phyloP scores from a whole-genome alignment of 1,284 basidiomycete genomes.

The Marasmius sp. region DNA sequence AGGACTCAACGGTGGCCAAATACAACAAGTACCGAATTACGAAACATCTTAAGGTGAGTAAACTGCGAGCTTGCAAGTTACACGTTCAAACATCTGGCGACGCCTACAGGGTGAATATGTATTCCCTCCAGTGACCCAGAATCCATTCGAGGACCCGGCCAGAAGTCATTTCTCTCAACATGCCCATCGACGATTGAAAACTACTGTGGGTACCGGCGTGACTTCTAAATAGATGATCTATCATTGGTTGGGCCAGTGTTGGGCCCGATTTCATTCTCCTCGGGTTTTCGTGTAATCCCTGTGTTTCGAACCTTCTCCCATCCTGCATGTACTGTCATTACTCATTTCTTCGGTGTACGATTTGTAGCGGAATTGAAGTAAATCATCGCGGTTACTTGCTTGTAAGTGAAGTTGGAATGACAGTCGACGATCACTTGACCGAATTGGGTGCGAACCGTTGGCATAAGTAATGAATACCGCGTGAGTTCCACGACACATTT shows the following conservation, averaged over 20 bases:
- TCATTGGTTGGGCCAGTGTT: neutral
- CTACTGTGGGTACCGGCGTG: slow-evolving; percentile 10
- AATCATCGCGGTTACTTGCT: too few relatives aligned
- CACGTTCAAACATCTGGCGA: neutral
- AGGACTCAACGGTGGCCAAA: slow-evolving; percentile 26
- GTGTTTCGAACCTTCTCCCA: too few relatives aligned
- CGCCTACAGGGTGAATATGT: slow-evolving; percentile 33
- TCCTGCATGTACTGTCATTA: neutral
- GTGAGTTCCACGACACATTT: too few relatives aligned
- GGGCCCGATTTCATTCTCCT: neutral
- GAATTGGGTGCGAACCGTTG: too few relatives aligned
- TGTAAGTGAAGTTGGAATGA: too few relatives aligned
- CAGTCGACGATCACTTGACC: too few relatives aligned
- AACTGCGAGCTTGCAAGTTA: too few relatives aligned
- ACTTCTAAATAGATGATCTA: neutral
- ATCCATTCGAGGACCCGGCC: neutral
- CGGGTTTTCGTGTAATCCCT: neutral
- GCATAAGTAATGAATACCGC: too few relatives aligned
- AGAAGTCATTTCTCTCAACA: slow-evolving; percentile 4
- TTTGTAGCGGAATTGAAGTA: neutral
- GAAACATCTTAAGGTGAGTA: slow-evolving; percentile 24
- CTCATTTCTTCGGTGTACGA: neutral
- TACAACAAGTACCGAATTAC: slow-evolving; percentile 33
- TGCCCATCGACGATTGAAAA: slow-evolving; percentile 30
- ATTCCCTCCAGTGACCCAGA: slow-evolving; percentile 33